Conservation (phyloP, 345 rosid species). For the Gossypium longicalyx region DNA sequence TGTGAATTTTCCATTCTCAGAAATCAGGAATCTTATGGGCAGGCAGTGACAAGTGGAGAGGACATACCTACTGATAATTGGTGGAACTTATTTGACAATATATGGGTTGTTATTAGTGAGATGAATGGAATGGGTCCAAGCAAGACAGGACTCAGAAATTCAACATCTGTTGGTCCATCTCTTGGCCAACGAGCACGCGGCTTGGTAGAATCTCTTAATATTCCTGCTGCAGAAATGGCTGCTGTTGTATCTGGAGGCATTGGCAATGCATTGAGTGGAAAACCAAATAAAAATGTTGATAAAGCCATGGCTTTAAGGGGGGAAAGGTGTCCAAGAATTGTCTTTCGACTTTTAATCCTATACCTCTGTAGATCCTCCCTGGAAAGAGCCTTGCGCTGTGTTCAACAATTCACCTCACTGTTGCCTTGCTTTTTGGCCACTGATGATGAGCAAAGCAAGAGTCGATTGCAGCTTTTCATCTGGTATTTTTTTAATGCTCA, state of each 20-base stretch:
- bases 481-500: conserved; percentile 36
- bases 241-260: conserved; percentile 99
- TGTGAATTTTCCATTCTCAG: conserved; percentile 28
- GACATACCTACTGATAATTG: conserved; percentile 47
- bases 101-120: conserved; percentile 78
- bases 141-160: conserved; percentile 50
- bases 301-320: conserved; percentile 95
- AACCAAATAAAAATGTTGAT: conserved; percentile 68
- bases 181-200: conserved; percentile 96
- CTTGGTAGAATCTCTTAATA: conserved; percentile 87
- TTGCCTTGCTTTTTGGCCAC: conserved; percentile 65
- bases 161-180: conserved; percentile 62
- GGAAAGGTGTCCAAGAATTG: conserved; percentile 86
- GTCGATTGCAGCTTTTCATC: conserved; percentile 81
- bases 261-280: conserved; percentile 84
- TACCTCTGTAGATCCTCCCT: conserved; percentile 80
- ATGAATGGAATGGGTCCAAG: conserved; percentile 82
- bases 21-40: conserved; percentile 36
- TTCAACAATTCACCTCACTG: conserved; percentile 73
- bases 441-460: conserved; percentile 93
- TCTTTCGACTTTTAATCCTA: conserved; percentile 73
- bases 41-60: conserved; percentile 38
- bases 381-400: conserved; percentile 85
- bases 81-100: conserved; percentile 86
- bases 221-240: conserved; percentile 99